Conservation (phyloP, 176 grass and related monocot genomes). For the Luzula sylvatica region DNA sequence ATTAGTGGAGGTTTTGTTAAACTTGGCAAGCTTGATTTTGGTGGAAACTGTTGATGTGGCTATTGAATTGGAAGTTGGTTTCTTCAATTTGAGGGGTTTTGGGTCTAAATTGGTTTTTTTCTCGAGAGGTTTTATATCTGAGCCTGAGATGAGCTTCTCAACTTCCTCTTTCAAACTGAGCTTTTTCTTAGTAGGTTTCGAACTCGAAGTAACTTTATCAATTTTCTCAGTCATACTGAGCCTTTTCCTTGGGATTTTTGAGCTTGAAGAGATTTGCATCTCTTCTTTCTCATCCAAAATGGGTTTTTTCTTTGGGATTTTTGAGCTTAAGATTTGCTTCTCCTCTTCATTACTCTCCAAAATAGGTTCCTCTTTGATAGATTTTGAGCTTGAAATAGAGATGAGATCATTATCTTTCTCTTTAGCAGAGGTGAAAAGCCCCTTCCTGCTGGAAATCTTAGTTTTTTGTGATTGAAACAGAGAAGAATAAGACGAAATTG, state of each 20-base stretch:
- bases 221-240: slow-evolving; percentile 6
- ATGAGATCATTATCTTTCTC: slow-evolving; percentile 23
- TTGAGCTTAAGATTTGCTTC: slow-evolving; percentile 2
- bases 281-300: slow-evolving; percentile 4
- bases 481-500: slow-evolving; percentile 9
- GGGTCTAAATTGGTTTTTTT: slow-evolving; percentile 57
- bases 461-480: slow-evolving; percentile 27
- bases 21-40: slow-evolving; percentile 46
- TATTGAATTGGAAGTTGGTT: slow-evolving; percentile 23
- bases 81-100: slow-evolving; percentile 60
- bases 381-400: neutral
- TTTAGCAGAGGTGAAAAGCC: slow-evolving; percentile 10
- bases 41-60: slow-evolving; percentile 14
- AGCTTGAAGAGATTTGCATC: neutral
- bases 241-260: slow-evolving; percentile 3
- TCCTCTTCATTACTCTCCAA: slow-evolving; percentile 18
- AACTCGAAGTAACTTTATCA: slow-evolving; percentile 8
- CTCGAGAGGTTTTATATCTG: slow-evolving; percentile 12
- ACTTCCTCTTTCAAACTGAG: slow-evolving; percentile 14
- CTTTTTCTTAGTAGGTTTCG: slow-evolving; percentile 14
- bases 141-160: slow-evolving; percentile 10
- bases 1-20: slow-evolving; percentile 22
- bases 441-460: slow-evolving; percentile 25
- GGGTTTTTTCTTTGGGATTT: slow-evolving; percentile 4
- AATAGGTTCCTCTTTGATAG: slow-evolving; percentile 37